These are phyloP conservation scores for Scopulariopsis brevicaulis DNA, from an alignment of 2,329 filamentous ascomycete species.

Conservation along the genomic window DNA sequence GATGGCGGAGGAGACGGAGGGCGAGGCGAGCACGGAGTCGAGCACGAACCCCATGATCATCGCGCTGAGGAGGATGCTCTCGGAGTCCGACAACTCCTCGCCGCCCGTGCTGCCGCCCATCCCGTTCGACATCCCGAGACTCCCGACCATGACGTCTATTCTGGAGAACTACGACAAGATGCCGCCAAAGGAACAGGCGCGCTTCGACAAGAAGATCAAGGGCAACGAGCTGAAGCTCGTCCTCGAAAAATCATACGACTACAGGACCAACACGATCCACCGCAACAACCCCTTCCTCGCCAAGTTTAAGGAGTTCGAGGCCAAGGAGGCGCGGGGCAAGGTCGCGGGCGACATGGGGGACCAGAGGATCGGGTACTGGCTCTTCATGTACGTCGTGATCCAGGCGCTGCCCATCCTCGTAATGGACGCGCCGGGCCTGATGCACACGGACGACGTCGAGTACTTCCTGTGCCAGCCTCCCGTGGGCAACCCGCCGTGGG, in stretches of 20 bases:
- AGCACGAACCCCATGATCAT: slow-evolving; percentile 49
- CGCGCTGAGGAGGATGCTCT: slow-evolving; percentile 68
- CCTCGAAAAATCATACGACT: slow-evolving; percentile 72
- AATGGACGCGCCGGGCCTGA: slow-evolving; percentile 60
- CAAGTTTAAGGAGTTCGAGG: slow-evolving; percentile 61
- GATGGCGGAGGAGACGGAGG: slow-evolving; percentile 1
- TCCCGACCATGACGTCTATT: slow-evolving; percentile 59
- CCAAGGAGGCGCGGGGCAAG: slow-evolving; percentile 53
- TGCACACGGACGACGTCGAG: slow-evolving; percentile 60
- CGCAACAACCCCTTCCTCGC: slow-evolving; percentile 49
- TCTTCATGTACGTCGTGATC: slow-evolving; percentile 69
- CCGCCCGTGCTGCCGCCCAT: slow-evolving; percentile 86
- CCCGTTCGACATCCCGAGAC: slow-evolving; percentile 74
- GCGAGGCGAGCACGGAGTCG: slow-evolving; percentile 44
- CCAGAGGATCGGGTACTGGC: slow-evolving; percentile 65
- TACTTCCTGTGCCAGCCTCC: slow-evolving; percentile 74
- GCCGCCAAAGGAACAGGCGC: slow-evolving; percentile 62
- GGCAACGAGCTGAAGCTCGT: slow-evolving; percentile 67
- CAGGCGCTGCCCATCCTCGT: slow-evolving; percentile 70
- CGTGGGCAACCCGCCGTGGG: slow-evolving; percentile 63
- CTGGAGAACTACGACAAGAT: slow-evolving; percentile 53
- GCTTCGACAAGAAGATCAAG: slow-evolving; percentile 62
- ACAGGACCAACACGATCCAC: slow-evolving; percentile 42
- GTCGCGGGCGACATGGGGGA: slow-evolving; percentile 57
- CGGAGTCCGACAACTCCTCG: slow-evolving; percentile 79